phyloP scores from a whole-genome alignment of 495 filamentous ascomycete genomes.

The Cenococcum geophilum region DNA sequence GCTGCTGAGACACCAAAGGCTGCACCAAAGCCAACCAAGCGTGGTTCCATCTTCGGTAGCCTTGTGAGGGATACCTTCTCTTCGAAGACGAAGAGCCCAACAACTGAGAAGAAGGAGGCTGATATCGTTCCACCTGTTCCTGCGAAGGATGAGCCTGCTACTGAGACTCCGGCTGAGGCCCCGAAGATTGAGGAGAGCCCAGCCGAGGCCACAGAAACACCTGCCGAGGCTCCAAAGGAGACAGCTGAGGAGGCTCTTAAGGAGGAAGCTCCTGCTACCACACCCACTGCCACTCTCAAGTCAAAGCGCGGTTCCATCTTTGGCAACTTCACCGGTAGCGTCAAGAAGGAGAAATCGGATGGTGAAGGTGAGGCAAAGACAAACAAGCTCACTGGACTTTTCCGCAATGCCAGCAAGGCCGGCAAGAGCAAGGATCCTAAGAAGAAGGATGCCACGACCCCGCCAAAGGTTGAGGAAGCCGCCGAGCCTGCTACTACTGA shows the following conservation, averaged over 20 bases:
- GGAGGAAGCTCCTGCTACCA: conserved; percentile 19
- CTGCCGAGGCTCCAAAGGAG: conserved; percentile 33
- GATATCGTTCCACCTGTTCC: conserved; percentile 36
- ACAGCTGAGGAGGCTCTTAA: conserved; percentile 31
- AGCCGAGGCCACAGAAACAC: conserved; percentile 18
- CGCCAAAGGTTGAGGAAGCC: conserved; percentile 40
- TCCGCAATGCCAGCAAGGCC: conserved; percentile 31
- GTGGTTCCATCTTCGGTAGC: conserved; percentile 40
- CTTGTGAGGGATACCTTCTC: no score
- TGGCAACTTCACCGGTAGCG: conserved; percentile 31
- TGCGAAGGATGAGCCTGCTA: conserved; percentile 31
- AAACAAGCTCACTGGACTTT: conserved; percentile 21
- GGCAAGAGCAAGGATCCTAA: conserved; percentile 22
- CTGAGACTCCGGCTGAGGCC: conserved; percentile 27
- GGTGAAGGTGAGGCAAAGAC: conserved; percentile 11
- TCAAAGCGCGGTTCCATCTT: conserved; percentile 44
- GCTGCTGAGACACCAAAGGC: conserved; percentile 14
- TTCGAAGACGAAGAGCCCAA: conserved; percentile 37
- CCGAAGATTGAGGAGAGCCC: conserved; percentile 27
- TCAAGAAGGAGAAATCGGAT: conserved; percentile 27
- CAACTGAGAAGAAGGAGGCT: conserved; percentile 39
- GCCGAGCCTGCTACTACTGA: conserved; percentile 26
- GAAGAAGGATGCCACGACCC: conserved; percentile 38
- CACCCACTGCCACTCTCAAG: conserved; percentile 26
- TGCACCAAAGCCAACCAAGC: conserved; percentile 38